phyloP scores from a whole-genome alignment of 345 rosid genomes.

The Lepidium aucheri region DNA sequence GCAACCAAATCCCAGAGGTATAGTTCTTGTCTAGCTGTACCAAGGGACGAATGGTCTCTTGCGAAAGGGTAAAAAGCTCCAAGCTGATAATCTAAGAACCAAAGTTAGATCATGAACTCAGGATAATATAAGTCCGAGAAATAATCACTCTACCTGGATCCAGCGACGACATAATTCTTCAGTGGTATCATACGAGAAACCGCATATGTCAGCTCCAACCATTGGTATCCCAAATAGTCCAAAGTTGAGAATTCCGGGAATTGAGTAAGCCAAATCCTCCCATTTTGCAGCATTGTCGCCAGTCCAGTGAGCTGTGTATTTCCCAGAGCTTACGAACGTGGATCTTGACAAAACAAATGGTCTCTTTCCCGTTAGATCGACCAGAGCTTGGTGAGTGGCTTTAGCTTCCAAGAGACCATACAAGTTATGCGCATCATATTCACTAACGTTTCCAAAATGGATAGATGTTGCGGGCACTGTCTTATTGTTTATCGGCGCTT shows the following conservation, averaged over 20 bases:
- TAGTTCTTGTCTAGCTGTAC: conserved; percentile 47
- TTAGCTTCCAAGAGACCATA: conserved; percentile 56
- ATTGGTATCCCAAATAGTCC: conserved; percentile 79
- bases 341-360: conserved; percentile 69
- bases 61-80: conserved; percentile 84
- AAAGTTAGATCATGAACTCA: conserved; percentile 12
- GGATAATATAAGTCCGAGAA: neutral
- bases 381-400: conserved; percentile 51
- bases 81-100: conserved; percentile 31
- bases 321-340: conserved; percentile 68
- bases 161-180: conserved; percentile 70
- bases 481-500: conserved; percentile 24
- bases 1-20: conserved; percentile 77
- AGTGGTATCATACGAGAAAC: conserved; percentile 43
- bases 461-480: conserved; percentile 50
- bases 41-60: conserved; percentile 49
- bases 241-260: conserved; percentile 54
- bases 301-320: conserved; percentile 76
- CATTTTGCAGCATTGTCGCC: conserved; percentile 66
- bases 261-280: conserved; percentile 54
- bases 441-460: conserved; percentile 49
- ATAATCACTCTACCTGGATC: conserved; percentile 51
- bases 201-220: conserved; percentile 84
- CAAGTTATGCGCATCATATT: conserved; percentile 64
- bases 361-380: conserved; percentile 39